Base-by-base conservation (phyloP, 768 basidiomycete species). In the Hydnomerulius pinastri region DNA sequence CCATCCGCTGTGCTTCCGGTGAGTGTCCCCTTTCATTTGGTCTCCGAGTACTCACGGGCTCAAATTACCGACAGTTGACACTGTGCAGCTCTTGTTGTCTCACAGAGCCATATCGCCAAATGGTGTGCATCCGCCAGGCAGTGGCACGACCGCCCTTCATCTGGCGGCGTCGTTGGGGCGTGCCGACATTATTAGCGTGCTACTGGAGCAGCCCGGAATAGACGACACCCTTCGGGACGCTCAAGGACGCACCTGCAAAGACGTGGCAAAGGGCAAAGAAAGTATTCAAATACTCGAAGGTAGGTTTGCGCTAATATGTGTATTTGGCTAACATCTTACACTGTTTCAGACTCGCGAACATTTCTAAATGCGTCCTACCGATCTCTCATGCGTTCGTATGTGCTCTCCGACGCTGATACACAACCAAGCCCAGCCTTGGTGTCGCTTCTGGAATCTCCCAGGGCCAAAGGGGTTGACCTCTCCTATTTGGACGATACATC, bases 101-200 rank as follows among this genome's bases (percentile, higher is more conserved):
- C 82, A 92, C 62, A 80, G 86, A 32, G 80, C 85, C 18, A 89
- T 92, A 29, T 88, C 87, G 38, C 88, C 90, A 0, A 92, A 90
- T 57, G 85, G 85, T 5, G 64, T 86, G 0, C 83, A 91, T 54
- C 90, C 90, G 0, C 81, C 82, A 0, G 82, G 77, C 1, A 86
- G 88, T 0, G 86, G 87, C 1, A 77, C 74, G 4, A 90, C 88
- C 0, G 84, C 92, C 0, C 75, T 93, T 0, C 82, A 85, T 76
- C 64, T 94, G 68, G 77, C 85, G 2, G 85, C 89, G 0, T 81
- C 85, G 0, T 74, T 92, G 1, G 89, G 86, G 3, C 74, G 91
- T 21, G 67, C 77, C 4, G 90, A 92, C 48, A 76, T 90, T 27
- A 85, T 96, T 9, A 75, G 77, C 39, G 66, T 94, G 10, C 73